Evolutionary conservation across 1,139 yeast species (phyloP).

Genomic region (Oligophagozyma castellii): DNA sequence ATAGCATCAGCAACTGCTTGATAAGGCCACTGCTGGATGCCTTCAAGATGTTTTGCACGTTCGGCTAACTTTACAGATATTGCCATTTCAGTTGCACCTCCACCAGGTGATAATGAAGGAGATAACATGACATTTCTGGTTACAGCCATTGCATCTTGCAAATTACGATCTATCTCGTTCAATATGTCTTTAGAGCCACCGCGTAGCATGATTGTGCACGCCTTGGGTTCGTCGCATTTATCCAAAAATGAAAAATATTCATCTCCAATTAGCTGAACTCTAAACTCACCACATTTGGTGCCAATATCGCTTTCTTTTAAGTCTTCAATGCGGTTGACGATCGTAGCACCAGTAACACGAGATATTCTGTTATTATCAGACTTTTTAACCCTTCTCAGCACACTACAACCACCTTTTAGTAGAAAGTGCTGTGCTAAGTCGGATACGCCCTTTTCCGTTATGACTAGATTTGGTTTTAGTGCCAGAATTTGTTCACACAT

Average conservation of each 20-base stretch:
- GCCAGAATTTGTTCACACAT: constrained; percentile 78
- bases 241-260: constrained; percentile 86
- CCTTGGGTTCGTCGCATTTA: constrained; percentile 74
- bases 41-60: constrained; percentile 84
- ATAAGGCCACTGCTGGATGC: constrained; percentile 97
- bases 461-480: constrained; percentile 84
- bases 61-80: constrained; percentile 80
- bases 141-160: constrained; percentile 98
- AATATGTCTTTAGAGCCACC: constrained; percentile 97
- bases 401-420: constrained; percentile 86
- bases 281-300: constrained; percentile 75
- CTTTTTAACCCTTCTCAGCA: constrained; percentile 87
- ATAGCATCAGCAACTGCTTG: constrained; percentile 98
- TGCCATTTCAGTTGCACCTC: constrained; percentile 99
- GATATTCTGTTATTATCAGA: constrained; percentile 95
- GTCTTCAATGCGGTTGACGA: constrained; percentile 91
- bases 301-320: constrained; percentile 85
- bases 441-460: constrained; percentile 96
- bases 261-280: constrained; percentile 91
- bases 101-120: constrained; percentile 94
- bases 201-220: constrained; percentile 83
- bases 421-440: constrained; percentile 96
- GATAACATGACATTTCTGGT: constrained; percentile 91
- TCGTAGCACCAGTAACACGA: constrained; percentile 95
- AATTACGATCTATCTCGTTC: constrained; percentile 90